Percentiles rank a stretch among this genome's conserved stretches.
Conservation (phyloP, 2,329 filamentous ascomycete genomes). For the Phyllosticta citribraziliensis region DNA sequence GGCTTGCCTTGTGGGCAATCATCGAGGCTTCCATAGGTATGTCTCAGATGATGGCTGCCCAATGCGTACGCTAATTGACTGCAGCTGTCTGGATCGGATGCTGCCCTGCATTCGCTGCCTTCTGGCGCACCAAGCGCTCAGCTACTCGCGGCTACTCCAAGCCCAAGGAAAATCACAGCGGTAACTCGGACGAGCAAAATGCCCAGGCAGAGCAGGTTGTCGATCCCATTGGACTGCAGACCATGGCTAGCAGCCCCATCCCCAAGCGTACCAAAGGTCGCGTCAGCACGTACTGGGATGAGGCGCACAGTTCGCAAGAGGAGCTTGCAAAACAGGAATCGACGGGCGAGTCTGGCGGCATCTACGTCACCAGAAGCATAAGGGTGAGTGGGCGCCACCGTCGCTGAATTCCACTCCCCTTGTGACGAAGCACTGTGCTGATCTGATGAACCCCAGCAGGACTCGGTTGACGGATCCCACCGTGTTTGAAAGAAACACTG, state of each 20-base stretch:
- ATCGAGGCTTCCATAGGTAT: constrained; percentile 28
- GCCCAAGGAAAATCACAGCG: not conserved
- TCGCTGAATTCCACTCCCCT: not conserved
- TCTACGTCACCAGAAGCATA: constrained; percentile 7
- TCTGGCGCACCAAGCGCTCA: constrained; percentile 13
- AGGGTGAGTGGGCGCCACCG: not conserved
- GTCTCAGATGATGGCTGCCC: not conserved
- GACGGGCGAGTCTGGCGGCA: not conserved
- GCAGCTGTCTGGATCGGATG: constrained; percentile 20
- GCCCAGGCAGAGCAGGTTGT: not conserved
- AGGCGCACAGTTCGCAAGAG: not conserved
- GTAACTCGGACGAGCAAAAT: not conserved
- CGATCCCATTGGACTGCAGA: not conserved
- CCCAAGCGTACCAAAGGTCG: not conserved
- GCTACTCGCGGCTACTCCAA: constrained; percentile 14
- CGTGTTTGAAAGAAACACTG: not conserved
- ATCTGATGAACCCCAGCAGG: not conserved
- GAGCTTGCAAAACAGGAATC: not conserved
- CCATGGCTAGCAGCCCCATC: not conserved
- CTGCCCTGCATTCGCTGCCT: constrained; percentile 15
- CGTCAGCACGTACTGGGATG: constrained; percentile 2
- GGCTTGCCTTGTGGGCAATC: constrained; percentile 29
- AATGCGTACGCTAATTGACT: not conserved
- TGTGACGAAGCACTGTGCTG: not conserved
- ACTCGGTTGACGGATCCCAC: not conserved